Evolutionary conservation across 352 stramenopile genomes (phyloP), one percentile per base, ranked within the genome.

Genomic region (Phytopythium chamaehyphon): DNA sequence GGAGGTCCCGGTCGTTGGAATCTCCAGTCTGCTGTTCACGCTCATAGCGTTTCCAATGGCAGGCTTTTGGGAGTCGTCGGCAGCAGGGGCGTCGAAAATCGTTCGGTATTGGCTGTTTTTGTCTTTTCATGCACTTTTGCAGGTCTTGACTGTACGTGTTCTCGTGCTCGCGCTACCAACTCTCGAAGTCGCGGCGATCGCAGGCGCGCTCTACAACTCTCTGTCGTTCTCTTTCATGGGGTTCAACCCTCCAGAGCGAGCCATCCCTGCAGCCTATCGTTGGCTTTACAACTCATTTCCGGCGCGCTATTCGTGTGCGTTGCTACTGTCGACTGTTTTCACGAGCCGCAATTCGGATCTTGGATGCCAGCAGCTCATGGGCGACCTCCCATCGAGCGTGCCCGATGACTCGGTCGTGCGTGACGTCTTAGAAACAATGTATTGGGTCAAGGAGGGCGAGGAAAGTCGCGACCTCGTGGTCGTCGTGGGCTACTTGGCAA

Each of bases 41-140:
- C 47, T 69, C n/a, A 59, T 92, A 26, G 71, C 79, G 18, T 94
- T 90, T 50, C 66, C 91, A 22, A 45, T 90, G 12, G 48, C 69
- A 1, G 69, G 63, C 2, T 61, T 68, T 57, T 59, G 49, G 54
- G 61, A 47, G 47, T 57, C 2, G 59, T 69, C 21, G 53, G 70
- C 46, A 71, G 37, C 5, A 56, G 26, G 24, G 12, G 8, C 28
- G 6, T 46, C 19, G 40, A 12, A 15, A 9, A 14, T 18, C 12
- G 44, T 79, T 15, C 28, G 59, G 3, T 83, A 72, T 38, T 83
- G 73, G 73, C 26, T 81, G n/a, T 49, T 61, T 4, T 23, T 76
- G 33, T 59, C 59, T 1, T 22, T 77, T 8, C 64, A 67, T 48
- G 66, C 76, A 18, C 33, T 75, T 36, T 64, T 81, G 47, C 67